Conservation (phyloP, 1,139 yeast genomes). For the Eremothecium gossypii region DNA sequence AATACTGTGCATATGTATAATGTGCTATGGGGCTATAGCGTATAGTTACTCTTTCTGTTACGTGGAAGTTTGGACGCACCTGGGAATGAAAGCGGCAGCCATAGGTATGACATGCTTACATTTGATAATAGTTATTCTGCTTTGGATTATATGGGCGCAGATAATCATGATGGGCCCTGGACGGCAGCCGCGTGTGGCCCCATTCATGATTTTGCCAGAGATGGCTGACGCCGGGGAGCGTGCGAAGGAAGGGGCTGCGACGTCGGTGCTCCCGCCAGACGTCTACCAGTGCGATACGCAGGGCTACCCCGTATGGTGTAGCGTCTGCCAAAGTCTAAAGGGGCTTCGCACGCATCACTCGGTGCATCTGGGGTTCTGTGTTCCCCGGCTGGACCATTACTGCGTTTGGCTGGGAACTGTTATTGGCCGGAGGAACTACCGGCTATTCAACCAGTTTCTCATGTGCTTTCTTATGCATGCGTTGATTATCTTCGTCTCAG, state of each 20-base stretch:
- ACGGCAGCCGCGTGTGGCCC: constrained; percentile 20
- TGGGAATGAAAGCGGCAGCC: constrained; percentile 13
- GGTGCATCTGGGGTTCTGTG: constrained; percentile 36
- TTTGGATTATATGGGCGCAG: constrained; percentile 18
- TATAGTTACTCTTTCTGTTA: constrained; percentile 24
- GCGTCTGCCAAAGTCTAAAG: constrained; percentile 45
- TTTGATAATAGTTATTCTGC: constrained; percentile 11
- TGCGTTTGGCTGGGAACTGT: constrained; percentile 56
- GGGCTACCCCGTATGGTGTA: constrained; percentile 59
- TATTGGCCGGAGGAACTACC: constrained; percentile 48
- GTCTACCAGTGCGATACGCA: constrained; percentile 47
- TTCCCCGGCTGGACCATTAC: constrained; percentile 56
- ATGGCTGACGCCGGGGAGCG: neutral
- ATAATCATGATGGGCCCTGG: constrained; percentile 22
- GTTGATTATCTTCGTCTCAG: constrained; percentile 27
- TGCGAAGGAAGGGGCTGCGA: neutral
- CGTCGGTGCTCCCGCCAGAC: constrained; percentile 34
- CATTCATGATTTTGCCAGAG: constrained; percentile 15
- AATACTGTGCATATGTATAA: constrained; percentile 3
- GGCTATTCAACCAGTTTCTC: constrained; percentile 42
- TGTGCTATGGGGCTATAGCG: constrained; percentile 23
- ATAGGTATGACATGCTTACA: constrained; percentile 19
- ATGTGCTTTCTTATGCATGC: constrained; percentile 32
- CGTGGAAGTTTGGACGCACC: constrained; percentile 13
- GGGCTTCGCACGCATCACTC: constrained; percentile 50